Conservation (phyloP, 352 stramenopile species). For the Pythium dissimile region DNA sequence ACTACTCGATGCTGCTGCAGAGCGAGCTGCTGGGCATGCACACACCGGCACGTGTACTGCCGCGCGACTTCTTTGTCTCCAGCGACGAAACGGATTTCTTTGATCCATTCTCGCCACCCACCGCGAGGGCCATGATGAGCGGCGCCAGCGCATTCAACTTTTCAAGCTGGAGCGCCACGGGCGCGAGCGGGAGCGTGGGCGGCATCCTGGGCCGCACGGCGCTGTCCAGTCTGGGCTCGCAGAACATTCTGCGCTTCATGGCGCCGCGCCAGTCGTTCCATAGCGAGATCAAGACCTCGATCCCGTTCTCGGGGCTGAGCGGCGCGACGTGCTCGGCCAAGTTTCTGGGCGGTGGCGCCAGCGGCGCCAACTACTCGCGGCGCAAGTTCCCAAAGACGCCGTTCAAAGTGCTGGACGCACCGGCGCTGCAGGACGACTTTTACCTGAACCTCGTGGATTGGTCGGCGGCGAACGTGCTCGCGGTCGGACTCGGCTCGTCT, state of each 20-base stretch:
- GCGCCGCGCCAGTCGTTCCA: slow-evolving; percentile 54
- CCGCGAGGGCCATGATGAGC: slow-evolving; percentile 22
- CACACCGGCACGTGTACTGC: slow-evolving; percentile 24
- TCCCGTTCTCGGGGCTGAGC: slow-evolving; percentile 39
- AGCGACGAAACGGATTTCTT: slow-evolving; percentile 18
- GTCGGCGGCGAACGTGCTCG: slow-evolving; percentile 94
- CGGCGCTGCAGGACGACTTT: slow-evolving; percentile 96
- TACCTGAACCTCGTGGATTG: slow-evolving; percentile 98
- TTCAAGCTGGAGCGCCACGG: slow-evolving; percentile 6
- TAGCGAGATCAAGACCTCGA: slow-evolving; percentile 52
- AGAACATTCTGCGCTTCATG: slow-evolving; percentile 78
- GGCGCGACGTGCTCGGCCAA: slow-evolving; percentile 37
- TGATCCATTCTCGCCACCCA: slow-evolving; percentile 19
- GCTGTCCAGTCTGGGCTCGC: slow-evolving; percentile 29
- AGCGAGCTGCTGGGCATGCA: slow-evolving; percentile 72
- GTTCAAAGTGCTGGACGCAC: slow-evolving; percentile 98
- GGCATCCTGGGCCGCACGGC: slow-evolving; percentile 24
- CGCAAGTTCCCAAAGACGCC: slow-evolving; percentile 91
- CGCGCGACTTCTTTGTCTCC: slow-evolving; percentile 21
- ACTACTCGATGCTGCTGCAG: slow-evolving; percentile 77
- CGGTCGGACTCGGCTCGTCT: slow-evolving; percentile 90
- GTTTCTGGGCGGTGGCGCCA: slow-evolving; percentile 4
- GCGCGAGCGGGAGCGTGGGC: slow-evolving; percentile 27
- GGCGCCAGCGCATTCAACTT: slow-evolving; percentile 22
- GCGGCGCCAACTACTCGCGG: slow-evolving; percentile 27